Evolutionary conservation across 495 filamentous ascomycete species (phyloP), one percentile per base, ranked within the genome.

Genomic region (Diplogelasinospora grovesii): DNA sequence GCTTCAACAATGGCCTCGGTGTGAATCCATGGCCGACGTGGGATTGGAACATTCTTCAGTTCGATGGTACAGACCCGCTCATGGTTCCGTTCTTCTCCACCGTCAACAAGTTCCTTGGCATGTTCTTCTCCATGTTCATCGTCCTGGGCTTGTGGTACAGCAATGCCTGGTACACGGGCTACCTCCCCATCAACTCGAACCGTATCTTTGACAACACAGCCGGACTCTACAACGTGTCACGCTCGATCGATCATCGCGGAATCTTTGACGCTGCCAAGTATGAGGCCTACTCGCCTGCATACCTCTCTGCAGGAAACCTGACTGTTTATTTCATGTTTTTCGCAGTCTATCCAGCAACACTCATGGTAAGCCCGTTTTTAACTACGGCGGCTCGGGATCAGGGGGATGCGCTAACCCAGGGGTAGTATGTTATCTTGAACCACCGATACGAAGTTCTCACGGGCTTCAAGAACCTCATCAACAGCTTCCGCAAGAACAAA

Each of bases 71-170:
- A 5, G 59, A 66, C 26, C 60, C 60, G 10, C 51, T 66, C n/a
- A 61, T 59, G 59, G 46, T 64, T 19, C 63, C 63, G 6, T 64
- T 60, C 48, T 66, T 59, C 40, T 49, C 48, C 4, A 61, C 63
- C 14, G 26, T 60, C 30, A 66, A 66, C 51, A 58, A 52, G 25
- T 60, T 64, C 32, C 11, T 64, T 13, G 60, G 63, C 1, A 52
- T 44, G n/a, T 35, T 50, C 19, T 16, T 52, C 15, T 44, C 50
- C 2, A 37, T 43, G 8, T 53, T 47, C 30, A 38, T 64, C 9
- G 44, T 64, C 25, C 35, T 54, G 9, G 60, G 43, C n/a, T 8
- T 66, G 8, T 66, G 59, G 59, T 64, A 51, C 31, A 50, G 39
- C n/a, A 66, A 66, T 23, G 46, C 53, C 9, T 64, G 49, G 46